Base-by-base conservation (phyloP, 495 filamentous ascomycete genomes). In the Aspergillus nanangensis region DNA sequence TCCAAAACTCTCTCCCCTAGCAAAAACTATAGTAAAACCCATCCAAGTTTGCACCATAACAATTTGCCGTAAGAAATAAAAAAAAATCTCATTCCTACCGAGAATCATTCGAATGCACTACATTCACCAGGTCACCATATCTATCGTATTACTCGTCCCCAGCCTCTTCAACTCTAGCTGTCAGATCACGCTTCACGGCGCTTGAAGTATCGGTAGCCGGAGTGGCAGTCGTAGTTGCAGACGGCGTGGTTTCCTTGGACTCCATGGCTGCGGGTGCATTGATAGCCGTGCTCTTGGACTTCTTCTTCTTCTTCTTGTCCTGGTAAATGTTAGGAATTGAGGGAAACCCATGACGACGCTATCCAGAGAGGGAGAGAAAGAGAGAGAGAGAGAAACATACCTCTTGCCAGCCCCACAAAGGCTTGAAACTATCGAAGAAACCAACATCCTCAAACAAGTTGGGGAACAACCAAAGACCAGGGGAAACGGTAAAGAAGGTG, bases 401-500 rank as follows among this genome's bases (percentile, higher is more conserved):
- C 84, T 97, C 90, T 65, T 97, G 93, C 94, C 94, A 99, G 40
- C 87, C 94, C 92, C 94, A 97, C 25, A 93, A 63, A 20, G 94
- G 94, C 68, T 86, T 86, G 75, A 99, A 99, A 66, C 87, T 94
- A 50, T 99, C 94, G 58, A 97, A 85, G 67, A 99, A 96, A 7
- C 92, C 93, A 35, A 99, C 94, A 62, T 99, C 94, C 66, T 97
- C 94, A 69, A 96, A 99, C 17, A 99, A 65, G 61, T 99, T 99
- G 36, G 94, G 94, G 74, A 90, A 99, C 36, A 99, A 75, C 94
- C 94, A 99, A 22, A 99, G 74, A 51, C 94, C 94, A 1, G 92
- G 93, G 11, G 90, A 75, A 8, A 81, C 77, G 7, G 79, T 74
- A 59, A 97, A 92, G 55, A 95, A 87, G 9, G 94, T 97, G 60